phyloP scores from a whole-genome alignment of 1,284 basidiomycete species.

The Ganoderma lucidum region DNA sequence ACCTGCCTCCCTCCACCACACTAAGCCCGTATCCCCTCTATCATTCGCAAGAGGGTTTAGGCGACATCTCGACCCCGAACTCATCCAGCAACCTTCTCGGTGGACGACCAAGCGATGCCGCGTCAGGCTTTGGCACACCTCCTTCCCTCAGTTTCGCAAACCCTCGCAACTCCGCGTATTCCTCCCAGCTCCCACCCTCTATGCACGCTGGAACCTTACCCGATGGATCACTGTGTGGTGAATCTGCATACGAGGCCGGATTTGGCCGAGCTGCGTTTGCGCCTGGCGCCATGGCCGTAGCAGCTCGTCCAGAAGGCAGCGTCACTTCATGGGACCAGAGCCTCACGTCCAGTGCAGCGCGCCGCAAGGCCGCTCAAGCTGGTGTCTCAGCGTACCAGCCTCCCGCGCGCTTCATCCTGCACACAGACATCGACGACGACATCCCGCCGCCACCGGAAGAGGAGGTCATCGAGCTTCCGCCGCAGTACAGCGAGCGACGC shows the following conservation, averaged over 20 bases:
- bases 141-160: constrained; percentile 17
- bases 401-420: constrained; percentile 67
- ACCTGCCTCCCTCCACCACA: constrained; percentile 19
- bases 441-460: constrained; percentile 49
- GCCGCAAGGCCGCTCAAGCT: constrained; percentile 61
- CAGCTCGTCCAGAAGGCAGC: constrained; percentile 19
- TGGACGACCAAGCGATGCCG: constrained; percentile 14
- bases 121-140: constrained; percentile 10
- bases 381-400: constrained; percentile 49
- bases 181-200: constrained; percentile 16
- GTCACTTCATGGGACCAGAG: constrained; percentile 28
- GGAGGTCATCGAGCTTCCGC: constrained; percentile 77
- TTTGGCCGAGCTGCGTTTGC: constrained; percentile 7
- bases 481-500: constrained; percentile 70
- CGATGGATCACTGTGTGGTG: constrained; percentile 16
- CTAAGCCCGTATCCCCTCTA: constrained; percentile 32
- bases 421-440: constrained; percentile 74
- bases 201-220: constrained; percentile 11
- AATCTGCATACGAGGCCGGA: constrained; percentile 9
- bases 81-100: constrained; percentile 25
- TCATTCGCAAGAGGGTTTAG: constrained; percentile 9
- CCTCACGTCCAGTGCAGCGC: constrained; percentile 46
- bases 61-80: constrained; percentile 18
- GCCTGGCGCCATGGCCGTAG: background rate
- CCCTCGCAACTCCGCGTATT: constrained; percentile 9